A percentile compares a stretch with the other conserved stretches of the same genome.
These are phyloP conservation scores for Pichia sporocuriosa DNA, from an alignment of 805 yeast species.

Conservation along the genomic window DNA sequence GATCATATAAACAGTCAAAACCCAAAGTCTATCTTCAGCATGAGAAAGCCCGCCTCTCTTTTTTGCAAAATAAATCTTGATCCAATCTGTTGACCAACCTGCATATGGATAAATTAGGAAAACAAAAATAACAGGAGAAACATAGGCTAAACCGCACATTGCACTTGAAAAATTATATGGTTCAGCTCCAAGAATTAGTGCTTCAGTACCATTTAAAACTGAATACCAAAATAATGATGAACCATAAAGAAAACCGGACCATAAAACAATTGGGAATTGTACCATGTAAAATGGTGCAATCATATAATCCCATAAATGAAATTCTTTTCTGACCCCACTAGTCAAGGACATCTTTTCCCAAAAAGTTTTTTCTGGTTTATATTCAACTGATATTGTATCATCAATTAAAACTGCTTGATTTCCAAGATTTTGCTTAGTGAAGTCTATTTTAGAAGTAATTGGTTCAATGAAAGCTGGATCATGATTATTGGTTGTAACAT, in stretches of 20 bases:
- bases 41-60: constrained; percentile 45
- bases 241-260: constrained; percentile 52
- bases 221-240: constrained; percentile 42
- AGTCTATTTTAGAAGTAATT: constrained; percentile 10
- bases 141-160: constrained; percentile 43
- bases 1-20: constrained; percentile 37
- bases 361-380: constrained; percentile 32
- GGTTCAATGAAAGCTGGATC: constrained; percentile 1
- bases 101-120: constrained; percentile 37
- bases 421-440: constrained; percentile 22
- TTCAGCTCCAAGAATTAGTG: constrained; percentile 35
- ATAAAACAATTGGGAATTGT: constrained; percentile 48
- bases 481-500: constrained; percentile 8
- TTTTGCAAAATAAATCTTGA: constrained; percentile 41
- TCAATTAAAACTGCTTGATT: constrained; percentile 26
- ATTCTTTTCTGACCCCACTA: constrained; percentile 30
- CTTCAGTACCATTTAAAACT: constrained; percentile 42
- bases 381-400: constrained; percentile 16
- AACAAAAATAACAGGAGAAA: constrained; percentile 47
- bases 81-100: constrained; percentile 46
- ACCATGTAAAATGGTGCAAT: constrained; percentile 36
- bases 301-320: constrained; percentile 23
- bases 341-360: constrained; percentile 38
- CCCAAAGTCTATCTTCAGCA: constrained; percentile 56
- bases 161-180: constrained; percentile 48